Conservation (phyloP, 2,329 filamentous ascomycete genomes). For the Rhexocercosporidium sp. region DNA sequence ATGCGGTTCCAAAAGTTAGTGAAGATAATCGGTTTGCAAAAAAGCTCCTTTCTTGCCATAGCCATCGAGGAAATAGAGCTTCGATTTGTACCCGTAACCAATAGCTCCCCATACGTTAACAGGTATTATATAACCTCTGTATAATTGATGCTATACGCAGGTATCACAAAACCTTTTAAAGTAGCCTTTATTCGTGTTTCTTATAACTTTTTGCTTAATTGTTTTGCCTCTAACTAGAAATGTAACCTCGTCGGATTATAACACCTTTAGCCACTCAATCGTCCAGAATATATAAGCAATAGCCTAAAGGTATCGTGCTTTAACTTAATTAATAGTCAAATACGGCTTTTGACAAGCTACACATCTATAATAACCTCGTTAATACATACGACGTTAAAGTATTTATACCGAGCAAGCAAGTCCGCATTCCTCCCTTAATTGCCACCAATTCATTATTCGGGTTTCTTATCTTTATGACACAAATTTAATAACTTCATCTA, state of each 20-base stretch:
- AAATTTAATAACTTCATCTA: constrained; percentile 13
- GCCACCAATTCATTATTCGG: not conserved
- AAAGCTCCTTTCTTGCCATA: not conserved
- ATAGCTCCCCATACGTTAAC: not conserved
- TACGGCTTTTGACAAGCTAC: constrained; percentile 6
- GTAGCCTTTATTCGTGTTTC: no score
- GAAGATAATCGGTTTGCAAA: not conserved
- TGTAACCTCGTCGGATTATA: no score
- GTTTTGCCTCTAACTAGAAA: no score
- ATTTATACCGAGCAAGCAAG: not conserved
- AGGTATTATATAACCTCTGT: no score
- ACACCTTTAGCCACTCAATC: not conserved
- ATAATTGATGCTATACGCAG: no score
- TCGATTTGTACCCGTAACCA: not conserved
- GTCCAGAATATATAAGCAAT: constrained; percentile 9
- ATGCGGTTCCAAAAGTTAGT: not conserved
- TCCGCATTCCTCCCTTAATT: not conserved
- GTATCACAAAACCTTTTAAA: no score
- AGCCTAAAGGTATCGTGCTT: not conserved
- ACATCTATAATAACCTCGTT: constrained; percentile 4
- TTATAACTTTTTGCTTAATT: not conserved
- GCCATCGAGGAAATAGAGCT: not conserved
- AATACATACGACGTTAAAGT: not conserved
- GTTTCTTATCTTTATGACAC: not conserved
- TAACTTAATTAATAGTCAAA: not conserved